Percentiles rank a stretch among this genome's conserved stretches.
phyloP scores from a whole-genome alignment of 106 monocot species.

The Dendrobium catenatum region DNA sequence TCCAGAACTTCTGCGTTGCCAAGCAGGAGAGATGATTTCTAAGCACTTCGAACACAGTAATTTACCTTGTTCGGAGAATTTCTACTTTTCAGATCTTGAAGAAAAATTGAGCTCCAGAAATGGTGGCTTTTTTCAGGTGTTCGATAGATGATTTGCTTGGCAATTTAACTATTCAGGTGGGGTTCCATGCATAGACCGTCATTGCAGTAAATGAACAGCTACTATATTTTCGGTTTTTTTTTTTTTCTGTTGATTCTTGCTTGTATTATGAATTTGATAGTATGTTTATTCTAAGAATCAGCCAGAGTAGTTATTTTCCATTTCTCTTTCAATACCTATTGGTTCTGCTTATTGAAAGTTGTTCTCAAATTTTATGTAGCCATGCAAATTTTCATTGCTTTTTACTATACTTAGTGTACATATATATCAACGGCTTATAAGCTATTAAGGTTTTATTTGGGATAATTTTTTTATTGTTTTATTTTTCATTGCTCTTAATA shows the following conservation, averaged over 20 bases:
- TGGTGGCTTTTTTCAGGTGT: neutral
- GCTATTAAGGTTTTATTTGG: too few relatives aligned
- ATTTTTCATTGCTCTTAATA: too few relatives aligned
- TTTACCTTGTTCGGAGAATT: neutral
- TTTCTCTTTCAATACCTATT: neutral
- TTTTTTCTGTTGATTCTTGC: neutral
- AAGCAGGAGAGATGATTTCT: neutral
- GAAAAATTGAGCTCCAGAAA: neutral
- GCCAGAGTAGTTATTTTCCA: neutral
- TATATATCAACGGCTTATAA: too few relatives aligned
- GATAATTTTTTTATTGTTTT: too few relatives aligned
- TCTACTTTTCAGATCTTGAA: neutral
- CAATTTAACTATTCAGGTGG: neutral
- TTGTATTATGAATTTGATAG: neutral
- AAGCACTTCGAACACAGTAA: neutral
- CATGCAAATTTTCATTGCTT: neutral
- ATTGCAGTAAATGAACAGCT: neutral
- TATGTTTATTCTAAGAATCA: neutral
- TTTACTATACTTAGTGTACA: too few relatives aligned
- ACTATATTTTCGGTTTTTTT: neutral
- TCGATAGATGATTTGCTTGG: neutral
- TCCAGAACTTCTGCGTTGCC: neutral
- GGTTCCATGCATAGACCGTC: neutral
- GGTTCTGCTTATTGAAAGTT: neutral
- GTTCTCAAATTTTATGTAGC: neutral